Base-by-base conservation (phyloP, 176 grass and related monocot genomes). In the Elymus sibiricus region DNA sequence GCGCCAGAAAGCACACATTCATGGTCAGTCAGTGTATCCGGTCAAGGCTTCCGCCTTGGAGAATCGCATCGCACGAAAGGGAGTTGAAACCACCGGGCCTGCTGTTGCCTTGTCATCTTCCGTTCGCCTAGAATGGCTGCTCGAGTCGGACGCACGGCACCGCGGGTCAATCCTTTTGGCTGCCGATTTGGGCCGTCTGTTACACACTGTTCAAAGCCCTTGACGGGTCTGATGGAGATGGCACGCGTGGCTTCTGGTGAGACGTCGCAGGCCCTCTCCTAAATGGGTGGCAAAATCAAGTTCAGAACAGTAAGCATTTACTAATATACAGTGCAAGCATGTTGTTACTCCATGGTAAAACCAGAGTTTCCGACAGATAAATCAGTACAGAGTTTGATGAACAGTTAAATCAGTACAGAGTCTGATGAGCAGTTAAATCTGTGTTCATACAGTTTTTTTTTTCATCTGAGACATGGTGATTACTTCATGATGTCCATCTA, bases 81-180 rank as follows among this genome's bases (percentile, higher is more conserved):
- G 74, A 86, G 79, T 74, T 86, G 11, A 64, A 87, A 90, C 79
- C 27, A 46, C 79, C 73, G 25, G 69, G 83, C 7, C 77, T 44
- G 78, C 63, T 37, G 65, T 9, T 2, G 44, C 11, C 11, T 15
- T 81, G 35, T 49, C 56, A 34, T 85, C 64, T 59, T 77, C 78
- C 47, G 47, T 5, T 53, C 49, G 40, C 77, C 53, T 28, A 38
- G 53, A 25, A 59, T 38, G 63, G 85, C 67, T 74, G 53, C 68
- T 80, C 67, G 61, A 81, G 64, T 53, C 35, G 34, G 29, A 9
- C 38, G 19, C 46, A 46, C 9, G 32, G 3, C 66, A 69, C 68
- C 59, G 35, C 6, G 35, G 40, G 73, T 65, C 79, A 86, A 86
- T 79, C 73, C 25, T 83, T 15, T 39, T 86, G 79, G 47, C 88